These are phyloP conservation scores for Phylloporus sp. DNA, from an alignment of 1,284 basidiomycete genomes.

Conservation along the genomic window DNA sequence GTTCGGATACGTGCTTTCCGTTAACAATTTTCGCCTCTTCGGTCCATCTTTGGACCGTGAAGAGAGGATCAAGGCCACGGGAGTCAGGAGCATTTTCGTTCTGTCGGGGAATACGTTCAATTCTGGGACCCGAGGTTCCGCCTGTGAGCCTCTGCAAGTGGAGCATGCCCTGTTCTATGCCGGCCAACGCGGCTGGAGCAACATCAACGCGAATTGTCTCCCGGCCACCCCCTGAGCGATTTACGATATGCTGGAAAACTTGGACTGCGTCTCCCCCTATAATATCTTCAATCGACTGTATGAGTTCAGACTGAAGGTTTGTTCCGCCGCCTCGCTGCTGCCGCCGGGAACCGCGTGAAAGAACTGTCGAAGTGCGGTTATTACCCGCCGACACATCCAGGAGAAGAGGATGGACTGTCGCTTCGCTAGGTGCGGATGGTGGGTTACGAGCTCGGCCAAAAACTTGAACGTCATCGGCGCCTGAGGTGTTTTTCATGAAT, in stretches of 20 bases:
- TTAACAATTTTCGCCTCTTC: conserved; percentile 88
- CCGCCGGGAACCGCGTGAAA: conserved; percentile 58
- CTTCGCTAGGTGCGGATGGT: conserved; percentile 56
- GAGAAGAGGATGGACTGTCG: conserved; percentile 83
- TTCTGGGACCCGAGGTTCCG: conserved; percentile 56
- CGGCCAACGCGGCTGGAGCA: conserved; percentile 62
- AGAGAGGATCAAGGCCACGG: conserved; percentile 74
- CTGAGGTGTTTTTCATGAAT: conserved; percentile 27
- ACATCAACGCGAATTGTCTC: conserved; percentile 78
- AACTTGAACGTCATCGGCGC: conserved; percentile 59
- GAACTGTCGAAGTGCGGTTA: conserved; percentile 47
- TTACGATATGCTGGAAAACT: conserved; percentile 80
- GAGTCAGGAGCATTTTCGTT: conserved; percentile 52
- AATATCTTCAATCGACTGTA: conserved; percentile 83
- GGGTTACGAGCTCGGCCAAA: conserved; percentile 64
- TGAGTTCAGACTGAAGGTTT: conserved; percentile 58
- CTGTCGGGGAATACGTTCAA: conserved; percentile 59
- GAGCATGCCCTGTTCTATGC: conserved; percentile 55
- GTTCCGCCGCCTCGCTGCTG: conserved; percentile 56
- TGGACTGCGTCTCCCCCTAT: conserved; percentile 84
- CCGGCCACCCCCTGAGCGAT: conserved; percentile 54
- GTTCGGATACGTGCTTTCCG: conserved; percentile 69
- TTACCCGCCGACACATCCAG: conserved; percentile 60
- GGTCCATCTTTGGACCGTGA: conserved; percentile 89
- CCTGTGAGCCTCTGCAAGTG: conserved; percentile 51